These are phyloP conservation scores for Pulveroboletus ravenelii DNA, from an alignment of 768 basidiomycete species.

Conservation along the genomic window DNA sequence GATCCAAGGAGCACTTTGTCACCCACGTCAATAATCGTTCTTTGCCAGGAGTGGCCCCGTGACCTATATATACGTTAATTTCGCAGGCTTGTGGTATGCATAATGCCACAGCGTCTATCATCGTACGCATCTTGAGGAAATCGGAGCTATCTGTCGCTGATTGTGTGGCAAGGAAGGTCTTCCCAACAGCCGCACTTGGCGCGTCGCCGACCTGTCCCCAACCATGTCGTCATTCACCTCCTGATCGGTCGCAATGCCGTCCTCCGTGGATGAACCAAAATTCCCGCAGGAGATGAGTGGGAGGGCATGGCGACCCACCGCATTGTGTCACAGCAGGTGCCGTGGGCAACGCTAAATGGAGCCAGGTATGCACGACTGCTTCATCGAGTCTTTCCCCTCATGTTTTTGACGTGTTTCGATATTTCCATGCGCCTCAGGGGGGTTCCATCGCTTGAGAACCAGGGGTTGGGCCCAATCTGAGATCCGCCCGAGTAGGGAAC, in stretches of 20 bases:
- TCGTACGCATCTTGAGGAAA: slow-evolving; percentile 7
- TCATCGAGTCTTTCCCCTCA: slow-evolving; percentile 18
- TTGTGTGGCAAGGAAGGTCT: slow-evolving; percentile 16
- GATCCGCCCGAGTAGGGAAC: slow-evolving; percentile 14
- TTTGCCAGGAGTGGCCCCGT: slow-evolving; percentile 9
- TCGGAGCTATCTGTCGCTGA: slow-evolving; percentile 16
- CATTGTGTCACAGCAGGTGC: too few relatives aligned
- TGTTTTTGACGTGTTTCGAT: slow-evolving; percentile 26
- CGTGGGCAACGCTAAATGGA: too few relatives aligned
- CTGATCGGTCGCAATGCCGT: slow-evolving; percentile 24
- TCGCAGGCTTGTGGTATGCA: slow-evolving; percentile 5
- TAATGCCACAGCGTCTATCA: slow-evolving; percentile 14
- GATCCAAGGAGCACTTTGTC: slow-evolving; percentile 4
- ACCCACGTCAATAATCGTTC: slow-evolving; percentile 8
- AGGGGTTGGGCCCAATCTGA: slow-evolving; percentile 22
- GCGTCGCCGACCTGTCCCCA: slow-evolving; percentile 27
- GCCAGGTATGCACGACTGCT: slow-evolving; percentile 4
- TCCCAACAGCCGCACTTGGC: slow-evolving; percentile 13
- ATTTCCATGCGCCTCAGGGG: slow-evolving; percentile 10
- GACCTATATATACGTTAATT: slow-evolving; percentile 10
- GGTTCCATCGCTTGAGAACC: slow-evolving; percentile 12
- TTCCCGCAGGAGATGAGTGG: slow-evolving; percentile 9
- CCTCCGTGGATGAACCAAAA: slow-evolving; percentile 8
- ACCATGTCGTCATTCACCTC: slow-evolving; percentile 15
- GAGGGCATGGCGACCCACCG: slow-evolving; percentile 2